Evolutionary conservation across 345 rosid genomes (phyloP).

Genomic region (Camelina laxa): DNA sequence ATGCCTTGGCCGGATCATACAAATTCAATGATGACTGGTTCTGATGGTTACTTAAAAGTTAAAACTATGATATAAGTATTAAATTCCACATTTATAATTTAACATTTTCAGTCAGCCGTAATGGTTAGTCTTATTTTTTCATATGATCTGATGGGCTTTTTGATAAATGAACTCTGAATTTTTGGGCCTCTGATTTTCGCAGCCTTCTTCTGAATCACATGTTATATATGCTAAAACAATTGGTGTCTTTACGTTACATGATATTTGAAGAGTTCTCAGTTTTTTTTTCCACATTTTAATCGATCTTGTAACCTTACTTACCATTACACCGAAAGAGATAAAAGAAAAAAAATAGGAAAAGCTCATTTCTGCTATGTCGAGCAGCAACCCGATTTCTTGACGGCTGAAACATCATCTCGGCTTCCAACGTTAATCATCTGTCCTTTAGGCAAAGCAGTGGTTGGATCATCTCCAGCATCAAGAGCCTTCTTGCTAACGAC

Average conservation of each 20-base stretch:
- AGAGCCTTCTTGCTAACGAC: conserved; percentile 79
- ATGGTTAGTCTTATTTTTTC: not conserved
- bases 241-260: not conserved
- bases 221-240: not conserved
- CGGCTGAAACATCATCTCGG: conserved; percentile 77
- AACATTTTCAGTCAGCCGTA: no score
- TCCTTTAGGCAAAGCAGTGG: conserved; percentile 77
- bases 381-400: conserved; percentile 80
- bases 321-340: not conserved
- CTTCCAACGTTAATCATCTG: conserved; percentile 63
- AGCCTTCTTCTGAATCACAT: not conserved
- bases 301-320: conserved; percentile 1
- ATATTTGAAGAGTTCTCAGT: not conserved
- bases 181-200: not conserved
- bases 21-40: no score
- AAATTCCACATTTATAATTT: no score
- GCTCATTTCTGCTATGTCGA: conserved; percentile 41
- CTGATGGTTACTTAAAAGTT: no score
- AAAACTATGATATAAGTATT: no score
- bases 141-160: not conserved
- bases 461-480: conserved; percentile 72
- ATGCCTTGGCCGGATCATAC: no score
- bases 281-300: not conserved
- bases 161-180: not conserved
- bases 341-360: not conserved